phyloP scores from a whole-genome alignment of 805 yeast species.

The Kregervanrija delftensis region DNA sequence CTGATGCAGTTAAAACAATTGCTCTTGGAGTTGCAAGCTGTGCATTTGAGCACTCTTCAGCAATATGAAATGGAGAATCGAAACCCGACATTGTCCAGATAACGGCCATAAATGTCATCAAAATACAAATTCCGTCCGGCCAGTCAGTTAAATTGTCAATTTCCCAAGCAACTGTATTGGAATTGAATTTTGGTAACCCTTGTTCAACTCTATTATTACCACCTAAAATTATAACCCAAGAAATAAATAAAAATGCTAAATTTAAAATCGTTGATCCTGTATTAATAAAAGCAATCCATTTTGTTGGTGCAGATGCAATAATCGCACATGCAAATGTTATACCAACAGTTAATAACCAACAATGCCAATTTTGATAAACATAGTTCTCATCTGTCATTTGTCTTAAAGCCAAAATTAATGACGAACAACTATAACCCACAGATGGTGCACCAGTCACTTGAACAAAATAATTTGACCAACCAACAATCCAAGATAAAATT shows the following conservation, averaged over 20 bases:
- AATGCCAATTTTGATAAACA: constrained; percentile 40
- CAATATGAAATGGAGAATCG: constrained; percentile 67
- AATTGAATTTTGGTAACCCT: constrained; percentile 42
- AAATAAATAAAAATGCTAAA: constrained; percentile 41
- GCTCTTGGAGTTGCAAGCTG: constrained; percentile 61
- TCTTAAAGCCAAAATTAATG: constrained; percentile 47
- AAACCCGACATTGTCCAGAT: constrained; percentile 72
- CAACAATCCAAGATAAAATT: constrained; percentile 52
- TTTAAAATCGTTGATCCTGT: constrained; percentile 43
- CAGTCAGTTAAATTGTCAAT: constrained; percentile 52
- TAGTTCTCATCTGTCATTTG: constrained; percentile 34
- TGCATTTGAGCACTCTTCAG: constrained; percentile 69
- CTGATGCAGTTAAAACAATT: constrained; percentile 48
- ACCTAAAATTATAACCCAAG: constrained; percentile 47
- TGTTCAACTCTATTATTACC: constrained; percentile 34
- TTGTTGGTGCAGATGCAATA: constrained; percentile 49
- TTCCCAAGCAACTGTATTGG: constrained; percentile 45
- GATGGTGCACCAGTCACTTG: constrained; percentile 60
- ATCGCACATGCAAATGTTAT: constrained; percentile 40
- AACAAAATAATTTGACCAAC: constrained; percentile 60
- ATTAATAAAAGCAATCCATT: constrained; percentile 45
- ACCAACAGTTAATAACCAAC: constrained; percentile 45
- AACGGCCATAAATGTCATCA: constrained; percentile 54
- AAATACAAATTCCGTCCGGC: constrained; percentile 54
- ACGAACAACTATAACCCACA: constrained; percentile 50